Evolutionary conservation across 306 rosid species (phyloP).

Genomic region (Acacia acuminata): DNA sequence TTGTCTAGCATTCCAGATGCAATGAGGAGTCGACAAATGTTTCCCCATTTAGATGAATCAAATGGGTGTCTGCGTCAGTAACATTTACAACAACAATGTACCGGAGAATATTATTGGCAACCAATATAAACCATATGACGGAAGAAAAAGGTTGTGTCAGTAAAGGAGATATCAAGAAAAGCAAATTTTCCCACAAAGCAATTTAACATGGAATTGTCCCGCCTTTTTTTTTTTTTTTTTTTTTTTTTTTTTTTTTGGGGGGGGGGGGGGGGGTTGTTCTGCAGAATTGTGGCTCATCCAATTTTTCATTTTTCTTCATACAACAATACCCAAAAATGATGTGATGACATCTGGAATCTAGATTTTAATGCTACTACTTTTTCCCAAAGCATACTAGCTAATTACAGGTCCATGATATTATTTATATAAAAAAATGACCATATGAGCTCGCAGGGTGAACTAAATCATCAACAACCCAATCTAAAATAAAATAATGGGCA

Average conservation of each 20-base stretch:
- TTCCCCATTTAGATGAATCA: constrained; percentile 93
- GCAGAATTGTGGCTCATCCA: neutral
- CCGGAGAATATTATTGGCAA: neutral
- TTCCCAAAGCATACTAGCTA: neutral
- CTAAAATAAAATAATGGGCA: neutral
- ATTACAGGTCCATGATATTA: too few species aligned
- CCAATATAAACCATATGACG: neutral
- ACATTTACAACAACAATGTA: neutral
- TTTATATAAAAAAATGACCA: neutral
- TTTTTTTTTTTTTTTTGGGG: too few species aligned
- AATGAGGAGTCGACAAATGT: constrained; percentile 60
- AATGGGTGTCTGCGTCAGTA: constrained; percentile 75
- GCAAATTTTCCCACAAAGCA: neutral
- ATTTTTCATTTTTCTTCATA: neutral
- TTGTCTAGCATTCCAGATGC: constrained; percentile 53
- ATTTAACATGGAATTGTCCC: neutral
- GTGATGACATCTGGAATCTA: neutral
- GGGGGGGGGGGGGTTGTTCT: neutral
- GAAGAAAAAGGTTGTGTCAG: neutral
- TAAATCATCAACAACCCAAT: neutral
- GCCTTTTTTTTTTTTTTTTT: neutral
- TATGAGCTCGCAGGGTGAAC: neutral
- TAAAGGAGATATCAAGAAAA: neutral
- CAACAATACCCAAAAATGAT: neutral
- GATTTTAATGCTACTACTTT: neutral